Conservation (phyloP, 2,329 filamentous ascomycete genomes). For the Monilinia fructicola region DNA sequence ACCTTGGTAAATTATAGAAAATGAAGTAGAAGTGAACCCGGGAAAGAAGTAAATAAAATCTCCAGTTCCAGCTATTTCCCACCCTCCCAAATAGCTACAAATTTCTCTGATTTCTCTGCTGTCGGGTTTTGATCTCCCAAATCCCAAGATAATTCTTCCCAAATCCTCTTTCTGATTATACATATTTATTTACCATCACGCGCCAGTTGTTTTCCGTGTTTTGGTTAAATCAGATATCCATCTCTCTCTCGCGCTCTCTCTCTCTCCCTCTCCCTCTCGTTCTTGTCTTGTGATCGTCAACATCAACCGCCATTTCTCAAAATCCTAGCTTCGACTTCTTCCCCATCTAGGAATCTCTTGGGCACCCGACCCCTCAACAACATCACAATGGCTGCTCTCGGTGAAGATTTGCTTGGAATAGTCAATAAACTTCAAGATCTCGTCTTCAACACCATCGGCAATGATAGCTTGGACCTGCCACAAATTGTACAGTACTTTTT, state of each 20-base stretch:
- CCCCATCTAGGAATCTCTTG: constrained; percentile 10
- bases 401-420: constrained; percentile 89
- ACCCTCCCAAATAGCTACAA: constrained; percentile 10
- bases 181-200: background rate
- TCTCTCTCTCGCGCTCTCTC: background rate
- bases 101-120: constrained; percentile 20
- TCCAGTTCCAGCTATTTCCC: too few relatives aligned
- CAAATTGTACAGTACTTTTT: constrained; percentile 75
- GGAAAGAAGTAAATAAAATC: constrained; percentile 22
- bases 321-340: constrained; percentile 22
- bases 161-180: constrained; percentile 1
- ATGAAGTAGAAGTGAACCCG: constrained; percentile 3
- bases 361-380: constrained; percentile 34
- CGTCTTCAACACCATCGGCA: constrained; percentile 99
- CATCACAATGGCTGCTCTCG: constrained; percentile 78
- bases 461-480: constrained; percentile 93
- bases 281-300: constrained; percentile 21
- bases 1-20: constrained; percentile 23
- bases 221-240: constrained; percentile 2
- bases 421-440: constrained; percentile 99
- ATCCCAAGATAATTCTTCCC: background rate
- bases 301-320: constrained; percentile 17
- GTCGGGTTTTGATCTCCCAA: constrained; percentile 9
- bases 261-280: background rate
- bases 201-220: background rate